Evolutionary conservation across 257 asterid species (phyloP), one percentile per base, ranked within the genome.

Genomic region (Solanum bukasovii): DNA sequence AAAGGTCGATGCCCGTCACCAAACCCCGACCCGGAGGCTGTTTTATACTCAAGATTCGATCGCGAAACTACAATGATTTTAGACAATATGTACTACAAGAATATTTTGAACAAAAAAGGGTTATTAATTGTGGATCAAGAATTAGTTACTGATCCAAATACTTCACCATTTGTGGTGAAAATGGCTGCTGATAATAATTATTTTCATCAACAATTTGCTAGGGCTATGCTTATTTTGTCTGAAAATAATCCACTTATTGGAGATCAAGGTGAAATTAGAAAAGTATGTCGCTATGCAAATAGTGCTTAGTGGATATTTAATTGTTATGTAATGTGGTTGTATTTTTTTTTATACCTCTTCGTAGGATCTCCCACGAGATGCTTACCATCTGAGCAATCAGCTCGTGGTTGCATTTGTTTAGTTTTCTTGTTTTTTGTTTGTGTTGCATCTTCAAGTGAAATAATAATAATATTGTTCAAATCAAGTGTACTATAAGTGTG

Each of bases 101-200:
- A 93, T 87, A 84, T 96, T 2, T 71, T 96, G 93, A 87, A 7
- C 11, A 90, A 92, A 90, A 93, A 85, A 72, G 98, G 98, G 37
- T 59, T 95, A 7, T 44, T 95, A 81, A 3, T 88, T 9, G 90
- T 94, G 34, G 98, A 96, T 87, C 95, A 91, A 73, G 65, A 95
- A 61, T 86, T 96, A 90, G 95, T 93, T 61, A 88, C 92, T 34
- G 93, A 96, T 90, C 91, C 93, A 4, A 77, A 70, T 18, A 96
- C 98, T 1, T 88, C 90, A 86, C 96, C 98, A 20, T 94, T 93
- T 85, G 99, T 96, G 86, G 81, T 29, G 87, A 95, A 93, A 87
- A 96, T 96, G 99, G 96, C 96, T 10, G 91, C 89, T 13, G 96
- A 96, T 83, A 95, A 95, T 83, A 92, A 86, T 3, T 96, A 95